Base-by-base conservation (phyloP, 495 filamentous ascomycete genomes). In the Aspergillus leporis region DNA sequence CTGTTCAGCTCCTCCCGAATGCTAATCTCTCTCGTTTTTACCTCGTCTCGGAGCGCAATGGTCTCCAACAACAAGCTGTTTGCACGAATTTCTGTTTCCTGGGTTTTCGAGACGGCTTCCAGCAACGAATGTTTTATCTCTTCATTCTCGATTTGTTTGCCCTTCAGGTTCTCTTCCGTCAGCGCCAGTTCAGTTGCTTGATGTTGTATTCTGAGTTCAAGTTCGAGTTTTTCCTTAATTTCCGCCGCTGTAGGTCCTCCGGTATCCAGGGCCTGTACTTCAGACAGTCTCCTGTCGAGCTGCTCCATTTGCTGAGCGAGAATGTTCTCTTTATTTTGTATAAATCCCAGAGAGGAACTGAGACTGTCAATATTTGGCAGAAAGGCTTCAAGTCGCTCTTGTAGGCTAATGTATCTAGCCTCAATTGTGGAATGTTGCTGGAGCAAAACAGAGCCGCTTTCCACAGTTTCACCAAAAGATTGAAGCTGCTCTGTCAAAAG, bases 161-260 rank as follows among this genome's bases (percentile, higher is more conserved):
- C 56, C 7, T 60, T 38, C 1, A 71, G 25, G 14, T 46, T 55
- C 25, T 68, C 55, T 34, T 62, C 59, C 0, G 67, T 53, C 28
- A 25, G 28, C 4, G 61, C 61, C 12, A 68, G 10, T 13, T 67
- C 61, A 14, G 30, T 49, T 2, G 61, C 60, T 5, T 61, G 4
- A 14, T 61, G 45, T 22, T 77, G 61, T 22, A 74, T 46, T 28
- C 54, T 61, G 28, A 61, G 43, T 47, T 75, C 63, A 10, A 78
- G 51, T 43, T 63, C 53, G 2, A 66, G 30, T 23, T 70, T 71
- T 48, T 74, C 67, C 1, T 53, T 43, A 4, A 65, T 25, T 14
- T 40, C 34, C 57, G 19, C 66, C 62, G 2, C 51, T 51, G 16
- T 56, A 53, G 10, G 63, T 1, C 47, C 57, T 16, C 66, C 60